Percentiles rank a stretch among this genome's conserved stretches.
phyloP scores from a whole-genome alignment of 345 rosid species.

The Eucalyptus cladocalyx region DNA sequence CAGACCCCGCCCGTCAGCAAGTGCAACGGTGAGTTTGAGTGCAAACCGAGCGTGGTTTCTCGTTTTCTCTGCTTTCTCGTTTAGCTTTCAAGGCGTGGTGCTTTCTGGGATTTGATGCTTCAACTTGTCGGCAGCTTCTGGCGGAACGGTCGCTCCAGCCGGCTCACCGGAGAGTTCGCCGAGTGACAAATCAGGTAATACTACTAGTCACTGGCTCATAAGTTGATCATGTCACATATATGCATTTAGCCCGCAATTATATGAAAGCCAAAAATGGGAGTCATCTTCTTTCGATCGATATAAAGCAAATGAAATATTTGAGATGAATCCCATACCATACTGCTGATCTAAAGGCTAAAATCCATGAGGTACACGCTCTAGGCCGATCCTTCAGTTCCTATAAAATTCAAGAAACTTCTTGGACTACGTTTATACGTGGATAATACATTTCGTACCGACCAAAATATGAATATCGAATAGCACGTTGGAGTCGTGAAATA shows the following conservation, averaged over 20 bases:
- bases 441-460: not conserved
- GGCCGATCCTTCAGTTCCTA: not conserved
- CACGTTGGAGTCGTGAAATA: not conserved
- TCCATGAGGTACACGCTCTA: not conserved
- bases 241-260: not conserved
- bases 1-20: conserved; percentile 40
- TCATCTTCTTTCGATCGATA: not conserved
- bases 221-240: not conserved
- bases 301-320: no score
- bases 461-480: not conserved
- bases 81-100: not conserved
- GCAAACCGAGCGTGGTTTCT: not conserved
- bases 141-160: not conserved
- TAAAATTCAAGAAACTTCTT: not conserved
- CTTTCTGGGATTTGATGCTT: not conserved
- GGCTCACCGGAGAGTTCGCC: not conserved
- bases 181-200: not conserved
- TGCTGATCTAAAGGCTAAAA: not conserved
- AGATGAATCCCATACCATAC: no score
- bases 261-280: not conserved
- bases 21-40: conserved; percentile 22
- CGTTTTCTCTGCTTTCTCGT: not conserved
- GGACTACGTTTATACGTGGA: not conserved
- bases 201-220: not conserved
- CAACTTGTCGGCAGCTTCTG: not conserved